Percentiles rank a stretch among this genome's conserved stretches.
phyloP scores from a whole-genome alignment of 176 grass and related monocot species.

The Ananas comosus region DNA sequence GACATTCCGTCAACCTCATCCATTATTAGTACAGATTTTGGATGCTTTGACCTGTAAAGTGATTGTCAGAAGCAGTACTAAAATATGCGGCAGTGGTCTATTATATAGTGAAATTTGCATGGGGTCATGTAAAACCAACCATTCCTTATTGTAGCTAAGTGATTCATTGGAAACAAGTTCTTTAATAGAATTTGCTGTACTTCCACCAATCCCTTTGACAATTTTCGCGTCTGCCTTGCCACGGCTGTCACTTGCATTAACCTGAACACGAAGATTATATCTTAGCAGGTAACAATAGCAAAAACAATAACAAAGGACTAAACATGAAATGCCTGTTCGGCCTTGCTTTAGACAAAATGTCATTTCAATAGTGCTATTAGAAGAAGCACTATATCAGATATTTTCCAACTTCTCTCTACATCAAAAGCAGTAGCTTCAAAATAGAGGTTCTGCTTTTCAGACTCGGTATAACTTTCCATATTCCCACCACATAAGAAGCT shows the following conservation, averaged over 20 bases:
- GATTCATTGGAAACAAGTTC: conserved; percentile 84
- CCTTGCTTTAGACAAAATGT: too few relatives aligned
- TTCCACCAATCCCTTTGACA: conserved; percentile 84
- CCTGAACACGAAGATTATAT: conserved; percentile 34
- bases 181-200: conserved; percentile 95
- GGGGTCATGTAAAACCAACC: conserved; percentile 36
- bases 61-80: conserved; percentile 14
- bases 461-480: too few relatives aligned
- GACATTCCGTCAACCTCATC: conserved; percentile 99
- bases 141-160: conserved; percentile 51
- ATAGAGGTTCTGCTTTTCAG: too few relatives aligned
- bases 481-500: too few relatives aligned
- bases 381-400: too few relatives aligned
- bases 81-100: background rate
- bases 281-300: conserved; percentile 13
- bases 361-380: too few relatives aligned
- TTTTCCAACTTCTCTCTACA: too few relatives aligned
- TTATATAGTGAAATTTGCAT: background rate
- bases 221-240: conserved; percentile 98
- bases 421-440: too few relatives aligned
- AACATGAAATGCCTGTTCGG: background rate
- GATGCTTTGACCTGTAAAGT: conserved; percentile 45
- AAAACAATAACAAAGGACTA: background rate
- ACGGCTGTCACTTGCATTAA: conserved; percentile 98
- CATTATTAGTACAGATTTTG: conserved; percentile 93